Conservation (phyloP, 2,329 filamentous ascomycete genomes). For the Fusarium goolgardi region DNA sequence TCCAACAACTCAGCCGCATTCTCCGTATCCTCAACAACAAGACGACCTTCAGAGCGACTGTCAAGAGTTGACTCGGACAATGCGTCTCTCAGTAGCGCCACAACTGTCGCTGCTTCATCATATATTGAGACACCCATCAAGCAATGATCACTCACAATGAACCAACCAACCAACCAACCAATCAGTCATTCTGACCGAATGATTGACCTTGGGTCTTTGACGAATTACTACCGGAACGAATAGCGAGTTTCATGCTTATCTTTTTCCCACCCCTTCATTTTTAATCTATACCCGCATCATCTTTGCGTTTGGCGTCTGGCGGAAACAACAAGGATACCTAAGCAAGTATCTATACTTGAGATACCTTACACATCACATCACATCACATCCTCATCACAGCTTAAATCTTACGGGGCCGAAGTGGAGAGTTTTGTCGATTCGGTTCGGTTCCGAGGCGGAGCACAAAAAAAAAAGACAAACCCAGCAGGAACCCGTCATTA, state of each 20-base stretch:
- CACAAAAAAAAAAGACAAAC: not conserved
- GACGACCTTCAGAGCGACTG: not conserved
- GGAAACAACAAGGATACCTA: constrained; percentile 27
- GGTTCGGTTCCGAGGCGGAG: constrained; percentile 34
- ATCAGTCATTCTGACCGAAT: not conserved
- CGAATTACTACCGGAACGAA: constrained; percentile 22
- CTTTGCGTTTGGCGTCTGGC: constrained; percentile 32
- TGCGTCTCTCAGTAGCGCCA: constrained; percentile 42
- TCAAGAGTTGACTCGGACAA: constrained; percentile 38
- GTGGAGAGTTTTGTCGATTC: constrained; percentile 20
- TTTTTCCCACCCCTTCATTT: constrained; percentile 3
- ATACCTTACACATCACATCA: not conserved
- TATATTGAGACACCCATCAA: constrained; percentile 42
- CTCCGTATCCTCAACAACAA: constrained; percentile 18
- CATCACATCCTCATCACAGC: not conserved
- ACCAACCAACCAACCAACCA: not conserved
- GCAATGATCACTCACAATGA: constrained; percentile 20
- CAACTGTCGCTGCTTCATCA: constrained; percentile 37
- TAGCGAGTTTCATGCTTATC: constrained; percentile 9
- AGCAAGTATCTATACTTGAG: not conserved
- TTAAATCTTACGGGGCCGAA: constrained; percentile 22
- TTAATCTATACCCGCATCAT: constrained; percentile 40
- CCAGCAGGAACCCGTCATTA: not conserved
- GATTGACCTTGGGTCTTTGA: constrained; percentile 4
- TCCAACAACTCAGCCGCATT: constrained; percentile 33